Evolutionary conservation across 208 protist genomes (phyloP), one percentile per base, ranked within the genome.

Genomic region (Crithidia mellificae): DNA sequence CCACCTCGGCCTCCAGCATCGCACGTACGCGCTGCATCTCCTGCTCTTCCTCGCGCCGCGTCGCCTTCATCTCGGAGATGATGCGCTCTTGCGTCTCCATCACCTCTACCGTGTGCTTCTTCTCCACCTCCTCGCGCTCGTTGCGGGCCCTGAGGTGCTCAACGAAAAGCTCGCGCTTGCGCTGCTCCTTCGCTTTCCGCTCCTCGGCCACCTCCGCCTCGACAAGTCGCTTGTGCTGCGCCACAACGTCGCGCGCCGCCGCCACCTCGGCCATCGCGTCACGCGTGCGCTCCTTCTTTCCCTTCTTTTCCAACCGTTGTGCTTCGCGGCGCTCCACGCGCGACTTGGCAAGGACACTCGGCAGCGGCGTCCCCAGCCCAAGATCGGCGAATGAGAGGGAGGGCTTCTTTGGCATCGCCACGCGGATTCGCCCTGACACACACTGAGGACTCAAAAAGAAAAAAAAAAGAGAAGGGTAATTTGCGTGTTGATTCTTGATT

Each of bases 331-430:
- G 72, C 76, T 88, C 72, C 17, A 81, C 75, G 38, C 75, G 70
- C 12, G 81, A 88, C 55, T 90, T 85, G 6, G 78, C 55, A 24
- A 96, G 67, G 11, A 86, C 71, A 27, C 44, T 46, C 11, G 92
- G 92, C 22, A 95, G 46, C 29, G 92, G 84, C 25, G 82, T 91
- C 25, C 78, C 77, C 25, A 96, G 80, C 1, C 89, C 89, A 41
- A 96, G 70, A 64, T 96, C 92, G 20, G 62, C 76, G 63, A 96
- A 95, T 24, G 79, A 78, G n/a, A 96, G 69, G 15, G 63, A 72
- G 41, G 66, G 53, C 59, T 91, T 92, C 30, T 74, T 69, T 2
- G 77, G 54, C 80, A 90, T n/a, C n/a, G n/a, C n/a, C n/a, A n/a
- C n/a, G n/a, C n/a, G n/a, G n/a, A n/a, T n/a, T n/a, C n/a, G n/a